Evolutionary conservation across 345 rosid genomes (phyloP).

Genomic region (Physaria fendleri): DNA sequence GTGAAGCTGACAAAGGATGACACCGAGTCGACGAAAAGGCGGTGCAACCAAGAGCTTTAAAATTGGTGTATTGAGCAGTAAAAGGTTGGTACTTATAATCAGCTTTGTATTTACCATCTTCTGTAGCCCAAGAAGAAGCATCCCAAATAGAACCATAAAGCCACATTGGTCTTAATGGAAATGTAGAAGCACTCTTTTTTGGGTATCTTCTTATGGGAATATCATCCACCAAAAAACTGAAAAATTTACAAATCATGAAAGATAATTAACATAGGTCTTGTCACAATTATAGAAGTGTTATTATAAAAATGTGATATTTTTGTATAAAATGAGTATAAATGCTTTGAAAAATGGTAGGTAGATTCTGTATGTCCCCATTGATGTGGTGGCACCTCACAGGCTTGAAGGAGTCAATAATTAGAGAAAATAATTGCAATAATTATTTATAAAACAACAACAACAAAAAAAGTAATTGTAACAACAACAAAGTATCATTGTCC

Average conservation of each 20-base stretch:
- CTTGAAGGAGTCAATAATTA: conserved; percentile 7
- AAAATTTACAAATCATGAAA: too few relatives aligned
- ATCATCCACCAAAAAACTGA: conserved; percentile 91
- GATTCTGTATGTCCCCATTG: conserved; percentile 28
- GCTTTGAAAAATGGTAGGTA: conserved; percentile 16
- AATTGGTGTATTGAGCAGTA: conserved; percentile 60
- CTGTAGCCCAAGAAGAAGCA: conserved; percentile 97
- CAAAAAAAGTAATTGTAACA: too few relatives aligned
- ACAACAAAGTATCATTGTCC: conserved; percentile 29
- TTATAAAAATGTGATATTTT: not conserved
- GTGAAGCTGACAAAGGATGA: conserved; percentile 61
- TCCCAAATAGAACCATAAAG: conserved; percentile 98
- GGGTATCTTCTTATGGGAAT: conserved; percentile 90
- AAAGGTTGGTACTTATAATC: conserved; percentile 87
- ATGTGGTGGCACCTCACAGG: conserved; percentile 23
- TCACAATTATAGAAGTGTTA: not conserved
- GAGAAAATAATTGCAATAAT: conserved; percentile 16
- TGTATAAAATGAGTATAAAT: not conserved
- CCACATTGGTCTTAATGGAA: conserved; percentile 95
- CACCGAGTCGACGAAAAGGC: conserved; percentile 59
- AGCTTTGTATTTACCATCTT: conserved; percentile 91
- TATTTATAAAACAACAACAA: not conserved
- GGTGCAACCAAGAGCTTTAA: conserved; percentile 74
- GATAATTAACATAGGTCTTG: too few relatives aligned
- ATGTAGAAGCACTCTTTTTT: conserved; percentile 64